Evolutionary conservation across 257 asterid genomes (phyloP).

Genomic region (Agastache rugosa): DNA sequence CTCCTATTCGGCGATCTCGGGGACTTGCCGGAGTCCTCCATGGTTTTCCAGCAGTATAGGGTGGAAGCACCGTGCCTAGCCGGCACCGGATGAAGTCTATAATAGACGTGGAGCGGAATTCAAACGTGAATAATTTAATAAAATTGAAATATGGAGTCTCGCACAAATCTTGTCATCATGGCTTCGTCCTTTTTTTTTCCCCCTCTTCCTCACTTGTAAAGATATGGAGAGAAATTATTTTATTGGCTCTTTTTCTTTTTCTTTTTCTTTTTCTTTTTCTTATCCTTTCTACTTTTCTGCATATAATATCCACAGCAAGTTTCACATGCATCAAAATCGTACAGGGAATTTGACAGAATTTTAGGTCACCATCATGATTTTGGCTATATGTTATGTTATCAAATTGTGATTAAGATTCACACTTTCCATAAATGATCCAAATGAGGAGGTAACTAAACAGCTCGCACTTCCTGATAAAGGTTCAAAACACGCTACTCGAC

Average conservation of each 20-base stretch:
- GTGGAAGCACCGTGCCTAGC: slow-evolving; percentile 53
- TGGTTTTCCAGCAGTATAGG: slow-evolving; percentile 60
- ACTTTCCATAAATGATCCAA: neutral
- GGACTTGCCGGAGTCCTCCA: slow-evolving; percentile 74
- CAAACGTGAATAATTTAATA: slow-evolving; percentile 36
- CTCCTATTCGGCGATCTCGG: slow-evolving; percentile 77
- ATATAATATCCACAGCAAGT: neutral
- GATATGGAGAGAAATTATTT: slow-evolving; percentile 31
- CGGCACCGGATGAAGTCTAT: slow-evolving; percentile 42
- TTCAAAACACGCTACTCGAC: neutral
- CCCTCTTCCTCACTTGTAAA: slow-evolving; percentile 32
- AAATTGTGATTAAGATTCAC: slow-evolving; percentile 16
- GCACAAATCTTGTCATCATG: slow-evolving; percentile 22
- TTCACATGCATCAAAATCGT: slow-evolving; percentile 21
- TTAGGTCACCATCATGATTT: neutral
- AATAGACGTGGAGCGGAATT: neutral
- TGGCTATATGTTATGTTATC: slow-evolving; percentile 6
- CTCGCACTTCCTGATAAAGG: neutral
- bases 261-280: neutral
- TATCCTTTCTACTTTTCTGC: neutral
- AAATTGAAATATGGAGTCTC: slow-evolving; percentile 20
- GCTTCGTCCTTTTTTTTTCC: neutral
- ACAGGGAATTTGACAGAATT: neutral
- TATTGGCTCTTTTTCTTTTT: neutral
- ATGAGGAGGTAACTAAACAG: neutral